Base-by-base conservation (phyloP, 441 rosid genomes). In the Pelargonium fulgidum region DNA sequence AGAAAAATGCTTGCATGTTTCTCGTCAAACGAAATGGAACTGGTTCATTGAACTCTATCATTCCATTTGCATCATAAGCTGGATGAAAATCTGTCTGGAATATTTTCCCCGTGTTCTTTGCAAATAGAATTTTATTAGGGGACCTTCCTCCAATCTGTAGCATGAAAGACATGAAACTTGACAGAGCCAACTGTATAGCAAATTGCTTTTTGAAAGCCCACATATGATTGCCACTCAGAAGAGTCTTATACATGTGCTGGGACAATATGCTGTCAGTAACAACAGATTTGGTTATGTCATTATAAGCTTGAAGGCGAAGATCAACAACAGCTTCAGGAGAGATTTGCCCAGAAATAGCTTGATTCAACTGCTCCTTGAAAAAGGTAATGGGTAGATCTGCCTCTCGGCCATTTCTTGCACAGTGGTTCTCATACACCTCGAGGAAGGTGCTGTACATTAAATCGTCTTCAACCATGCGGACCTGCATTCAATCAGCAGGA, bases 21-120 rank as follows among this genome's bases (percentile, higher is more conserved):
- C 97, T 92, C 26, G 96, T 89, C 67, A 92, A 86, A 5, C 96
- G 96, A 76, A 92, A 95, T 56, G 99, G 99, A 58, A 92, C 96
- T 0, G 99, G 94, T 67, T 95, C 99, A 39, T 76, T 89, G 70
- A 91, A 89, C 78, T 95, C 98, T 0, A 95, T 81, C 94, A 88
- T 84, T 67, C 99, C 99, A 69, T 85, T 87, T 6, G 85, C 83
- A 81, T 95, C 97, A 44, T 95, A 95, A 8, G 96, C 89, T 7
- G 99, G 99, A 72, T 95, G 98, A 78, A 95, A 95, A 88, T 95
- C 99, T 66, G 93, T 91, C 80, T 92, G 98, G 75, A 95, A 89
- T 77, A 89, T 78, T 75, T 89, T 95, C 66, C 98, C 99, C 0
- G 96, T 88, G 89, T 90, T 92, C 78, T 92, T 95, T 0, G 98